Base-by-base conservation (phyloP, 192 early-diverging fungal genomes). In the Chytriomyces sp. region DNA sequence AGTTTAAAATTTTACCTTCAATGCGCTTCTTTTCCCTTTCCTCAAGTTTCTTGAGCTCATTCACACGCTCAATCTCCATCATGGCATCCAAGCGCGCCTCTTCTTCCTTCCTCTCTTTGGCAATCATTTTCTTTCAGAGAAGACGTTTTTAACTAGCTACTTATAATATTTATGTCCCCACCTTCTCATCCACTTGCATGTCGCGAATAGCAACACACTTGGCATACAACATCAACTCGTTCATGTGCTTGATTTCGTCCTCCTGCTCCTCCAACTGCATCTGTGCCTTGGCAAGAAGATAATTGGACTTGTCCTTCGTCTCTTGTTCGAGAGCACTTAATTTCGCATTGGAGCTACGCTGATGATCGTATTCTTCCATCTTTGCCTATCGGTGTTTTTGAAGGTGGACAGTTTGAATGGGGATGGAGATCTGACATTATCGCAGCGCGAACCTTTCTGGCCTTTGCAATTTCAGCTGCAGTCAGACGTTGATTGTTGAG, bases 161-260 rank as follows among this genome's bases (percentile, higher is more conserved):
- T 58, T 19, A 58, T 7, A n/a, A n/a, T n/a, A n/a, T n/a, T 62
- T n/a, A 19, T 4, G 5, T 52, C 3, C 1, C 17, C 39, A 84
- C 84, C 78, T 87, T 87, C 69, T 88, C 84, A 32, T 88, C 82
- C 1, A 88, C 83, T 63, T 88, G 87, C 32, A 52, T 58, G 41
- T 88, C 87, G 41, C 87, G 70, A 58, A 88, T 88, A 14, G 86
- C 80, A 25, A 87, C 87, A 74, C 87, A 88, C 59, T 88, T 88
- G 6, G 86, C 87, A 61, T 88, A 88, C 34, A 88, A 65, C 81
- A 88, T 88, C 40, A 88, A 67, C 61, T 88, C 87, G 64, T 88
- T 88, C 74, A 88, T 75, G 65, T 86, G 85, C 73, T 88, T 88
- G 70, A 88, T 88, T 36, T 88, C 87, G 68, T 88, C 87, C 66